Base-by-base conservation (phyloP, 2,329 filamentous ascomycete species). In the Chaetoscypha palmicola region DNA sequence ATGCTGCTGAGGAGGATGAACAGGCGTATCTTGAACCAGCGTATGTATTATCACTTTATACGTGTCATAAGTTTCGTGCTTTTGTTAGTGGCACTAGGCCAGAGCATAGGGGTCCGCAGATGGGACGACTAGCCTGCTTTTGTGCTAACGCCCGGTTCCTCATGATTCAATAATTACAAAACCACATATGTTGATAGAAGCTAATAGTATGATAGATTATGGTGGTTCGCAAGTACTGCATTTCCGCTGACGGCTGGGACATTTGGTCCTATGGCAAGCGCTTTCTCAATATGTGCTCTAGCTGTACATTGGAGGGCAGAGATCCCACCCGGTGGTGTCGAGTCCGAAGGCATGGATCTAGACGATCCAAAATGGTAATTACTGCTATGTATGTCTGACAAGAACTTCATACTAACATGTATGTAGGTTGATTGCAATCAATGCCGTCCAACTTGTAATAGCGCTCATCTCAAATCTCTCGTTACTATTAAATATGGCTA, bases 221-320 rank as follows among this genome's bases (percentile, higher is more conserved):
- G 76, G 76, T 82, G 77, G 77, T 73, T 81, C 56, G 72, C 76
- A 20, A 77, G 76, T 2, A 76, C 77, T 1, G 77, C 74, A 8
- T 81, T 90, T 50, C 86, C 85, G 23, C 78, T 96, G 60, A 74
- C 92, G 9, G 87, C 89, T 2, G 89, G 87, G 24, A 88, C 89
- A 0, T 74, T 92, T 2, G 88, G 87, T 1, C 90, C 90, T 0
- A 76, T 94, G 8, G 90, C 90, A 2, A 94, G 90, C 46, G 81
- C 92, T 22, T 84, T 92, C 64, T 91, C 84, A 45, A 88, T 95
- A 46, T 88, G 85, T 49, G 86, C 89, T 5, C 71, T 95, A n/a
- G 86, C 87, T 1, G 81, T 79, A 21, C 78, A 78, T 17, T 95
- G 89, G 90, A 73, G 86, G 48, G 76, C 82, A 60, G 68, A 69